Percentiles rank a stretch among this genome's conserved stretches.
phyloP scores from a whole-genome alignment of 2,329 filamentous ascomycete genomes.

The Cytospora piceicola region DNA sequence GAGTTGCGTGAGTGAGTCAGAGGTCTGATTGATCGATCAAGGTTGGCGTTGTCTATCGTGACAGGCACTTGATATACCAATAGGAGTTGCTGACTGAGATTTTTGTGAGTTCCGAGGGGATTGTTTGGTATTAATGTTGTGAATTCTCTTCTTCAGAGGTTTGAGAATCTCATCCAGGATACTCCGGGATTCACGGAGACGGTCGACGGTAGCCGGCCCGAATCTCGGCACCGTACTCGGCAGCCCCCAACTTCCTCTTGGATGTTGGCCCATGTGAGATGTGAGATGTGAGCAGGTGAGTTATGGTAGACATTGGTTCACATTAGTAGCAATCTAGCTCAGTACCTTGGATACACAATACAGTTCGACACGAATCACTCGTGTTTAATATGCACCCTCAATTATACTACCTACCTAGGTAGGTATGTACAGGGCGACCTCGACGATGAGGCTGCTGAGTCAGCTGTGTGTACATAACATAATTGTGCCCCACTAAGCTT shows the following conservation, averaged over 20 bases:
- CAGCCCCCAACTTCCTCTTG: not conserved
- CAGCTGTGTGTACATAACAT: not conserved
- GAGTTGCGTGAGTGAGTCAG: not conserved
- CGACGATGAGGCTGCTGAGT: not conserved
- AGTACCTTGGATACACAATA: not conserved
- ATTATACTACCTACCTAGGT: not conserved
- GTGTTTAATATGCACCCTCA: not conserved
- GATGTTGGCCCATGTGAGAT: not conserved
- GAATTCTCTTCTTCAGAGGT: too few relatives aligned
- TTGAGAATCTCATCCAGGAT: too few relatives aligned
- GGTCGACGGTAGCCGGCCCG: not conserved
- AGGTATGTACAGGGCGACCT: not conserved
- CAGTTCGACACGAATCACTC: not conserved
- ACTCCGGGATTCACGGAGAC: not conserved
- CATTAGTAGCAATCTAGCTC: not conserved
- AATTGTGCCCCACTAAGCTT: slow-evolving; percentile 20
- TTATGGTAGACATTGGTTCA: not conserved
- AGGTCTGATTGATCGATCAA: not conserved
- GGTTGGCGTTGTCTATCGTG: not conserved
- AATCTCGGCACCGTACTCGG: not conserved
- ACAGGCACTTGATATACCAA: not conserved
- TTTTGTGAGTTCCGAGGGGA: not conserved
- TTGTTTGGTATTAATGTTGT: not conserved
- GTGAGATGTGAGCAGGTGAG: too few relatives aligned
- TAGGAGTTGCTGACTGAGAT: not conserved